Evolutionary conservation across 2,329 filamentous ascomycete species (phyloP).

Genomic region (Aureobasidium sp.): DNA sequence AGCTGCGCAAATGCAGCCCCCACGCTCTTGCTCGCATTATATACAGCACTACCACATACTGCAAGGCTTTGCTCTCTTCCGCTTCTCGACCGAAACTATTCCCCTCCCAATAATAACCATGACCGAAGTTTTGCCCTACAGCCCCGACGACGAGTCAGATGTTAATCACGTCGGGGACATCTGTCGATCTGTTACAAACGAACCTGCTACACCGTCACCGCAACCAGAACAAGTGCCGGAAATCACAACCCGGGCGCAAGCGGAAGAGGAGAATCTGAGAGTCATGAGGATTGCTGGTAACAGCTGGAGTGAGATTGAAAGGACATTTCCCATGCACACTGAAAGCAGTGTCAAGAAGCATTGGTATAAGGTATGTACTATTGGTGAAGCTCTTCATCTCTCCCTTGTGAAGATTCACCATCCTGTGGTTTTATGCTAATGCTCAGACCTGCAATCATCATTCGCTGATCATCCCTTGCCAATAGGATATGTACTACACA

Average conservation of each 20-base stretch:
- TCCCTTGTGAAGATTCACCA: not conserved
- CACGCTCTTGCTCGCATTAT: not conserved
- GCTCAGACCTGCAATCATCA: not conserved
- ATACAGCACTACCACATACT: not conserved
- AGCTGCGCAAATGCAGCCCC: not conserved
- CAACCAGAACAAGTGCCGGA: no score
- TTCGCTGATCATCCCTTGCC: conserved; percentile 18
- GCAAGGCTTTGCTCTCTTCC: no score
- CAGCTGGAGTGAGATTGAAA: conserved; percentile 97
- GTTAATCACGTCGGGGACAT: no score
- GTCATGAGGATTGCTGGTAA: conserved; percentile 87
- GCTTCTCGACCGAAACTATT: no score
- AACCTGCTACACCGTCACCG: no score
- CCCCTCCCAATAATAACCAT: no score
- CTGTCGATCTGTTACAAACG: no score
- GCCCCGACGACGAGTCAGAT: no score
- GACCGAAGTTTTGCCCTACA: no score
- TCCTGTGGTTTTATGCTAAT: not conserved
- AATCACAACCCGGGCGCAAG: conserved; percentile 83
- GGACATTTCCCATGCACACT: conserved; percentile 89
- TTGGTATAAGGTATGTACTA: conserved; percentile 77
- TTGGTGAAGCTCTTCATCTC: conserved; percentile 1
- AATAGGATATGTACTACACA: conserved; percentile 95
- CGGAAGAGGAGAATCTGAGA: conserved; percentile 86
- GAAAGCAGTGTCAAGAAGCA: conserved; percentile 99